These are phyloP conservation scores for Paraphaeosphaeria minitans DNA, from an alignment of 2,329 filamentous ascomycete species.

Conservation along the genomic window DNA sequence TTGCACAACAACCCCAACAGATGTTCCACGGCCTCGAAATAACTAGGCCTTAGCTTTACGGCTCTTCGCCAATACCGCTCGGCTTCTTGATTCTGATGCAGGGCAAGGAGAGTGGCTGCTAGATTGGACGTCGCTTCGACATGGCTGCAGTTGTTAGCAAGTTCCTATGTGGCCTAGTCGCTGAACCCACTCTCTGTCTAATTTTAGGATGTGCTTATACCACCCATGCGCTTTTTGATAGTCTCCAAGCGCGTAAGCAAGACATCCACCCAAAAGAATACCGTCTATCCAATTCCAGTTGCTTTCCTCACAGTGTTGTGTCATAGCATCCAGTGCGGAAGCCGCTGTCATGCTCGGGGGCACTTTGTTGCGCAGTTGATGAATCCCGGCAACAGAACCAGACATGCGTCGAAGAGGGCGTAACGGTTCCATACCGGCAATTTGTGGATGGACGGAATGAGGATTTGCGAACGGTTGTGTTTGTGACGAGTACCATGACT, in stretches of 20 bases:
- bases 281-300: constrained; percentile 78
- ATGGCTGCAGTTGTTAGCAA: constrained; percentile 60
- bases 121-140: constrained; percentile 94
- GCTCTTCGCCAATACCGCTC: constrained; percentile 84
- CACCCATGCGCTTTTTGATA: constrained; percentile 77
- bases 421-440: constrained; percentile 31
- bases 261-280: constrained; percentile 86
- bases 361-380: constrained; percentile 34
- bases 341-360: constrained; percentile 44
- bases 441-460: constrained; percentile 26
- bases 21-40: constrained; percentile 95
- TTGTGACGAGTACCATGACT: constrained; percentile 33
- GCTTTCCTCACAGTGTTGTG: constrained; percentile 47
- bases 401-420: constrained; percentile 43
- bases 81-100: constrained; percentile 82
- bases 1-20: constrained; percentile 85
- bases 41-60: constrained; percentile 81
- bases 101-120: constrained; percentile 83
- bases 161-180: constrained; percentile 15
- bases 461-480: constrained; percentile 24
- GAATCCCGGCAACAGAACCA: constrained; percentile 37
- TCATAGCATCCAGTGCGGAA: constrained; percentile 45
- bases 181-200: constrained; percentile 58
- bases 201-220: constrained; percentile 70
- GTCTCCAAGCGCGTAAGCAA: constrained; percentile 86